phyloP scores from a whole-genome alignment of 306 rosid species.

The Trifolium subterraneum region DNA sequence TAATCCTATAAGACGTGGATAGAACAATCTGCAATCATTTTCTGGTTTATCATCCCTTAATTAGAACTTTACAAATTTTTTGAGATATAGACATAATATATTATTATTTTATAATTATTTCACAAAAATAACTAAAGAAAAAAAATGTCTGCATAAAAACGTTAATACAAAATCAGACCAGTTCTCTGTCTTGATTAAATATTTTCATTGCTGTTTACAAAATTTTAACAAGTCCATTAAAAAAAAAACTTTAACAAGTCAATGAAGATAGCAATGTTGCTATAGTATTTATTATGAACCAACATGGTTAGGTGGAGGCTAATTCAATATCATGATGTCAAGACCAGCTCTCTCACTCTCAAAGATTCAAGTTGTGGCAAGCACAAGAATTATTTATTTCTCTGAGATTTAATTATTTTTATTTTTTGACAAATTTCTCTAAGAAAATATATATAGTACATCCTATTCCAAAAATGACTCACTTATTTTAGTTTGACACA shows the following conservation, averaged over 20 bases:
- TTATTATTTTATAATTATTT: no score
- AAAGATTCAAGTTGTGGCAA: background rate
- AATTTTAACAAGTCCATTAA: no score
- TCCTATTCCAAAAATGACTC: conserved; percentile 3
- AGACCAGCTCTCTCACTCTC: background rate
- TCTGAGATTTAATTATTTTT: background rate
- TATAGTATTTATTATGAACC: background rate
- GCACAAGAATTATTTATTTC: background rate
- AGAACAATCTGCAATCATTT: background rate
- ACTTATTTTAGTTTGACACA: conserved; percentile 1
- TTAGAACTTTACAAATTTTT: no score
- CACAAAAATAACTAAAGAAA: background rate
- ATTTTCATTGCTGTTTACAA: conserved; percentile 1
- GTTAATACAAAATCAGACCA: background rate
- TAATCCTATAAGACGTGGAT: background rate
- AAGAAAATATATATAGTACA: no score
- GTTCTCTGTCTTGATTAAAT: background rate
- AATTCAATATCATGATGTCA: conserved; percentile 24
- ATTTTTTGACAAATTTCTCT: background rate
- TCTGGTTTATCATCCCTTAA: background rate
- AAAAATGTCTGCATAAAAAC: background rate
- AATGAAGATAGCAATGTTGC: conserved; percentile 15
- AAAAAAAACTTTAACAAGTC: background rate
- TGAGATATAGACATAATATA: no score
- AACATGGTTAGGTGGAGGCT: conserved; percentile 8